Percentiles rank a stretch among this genome's conserved stretches.
phyloP scores from a whole-genome alignment of 768 basidiomycete species.

The Omphalotus guepiniiformis region DNA sequence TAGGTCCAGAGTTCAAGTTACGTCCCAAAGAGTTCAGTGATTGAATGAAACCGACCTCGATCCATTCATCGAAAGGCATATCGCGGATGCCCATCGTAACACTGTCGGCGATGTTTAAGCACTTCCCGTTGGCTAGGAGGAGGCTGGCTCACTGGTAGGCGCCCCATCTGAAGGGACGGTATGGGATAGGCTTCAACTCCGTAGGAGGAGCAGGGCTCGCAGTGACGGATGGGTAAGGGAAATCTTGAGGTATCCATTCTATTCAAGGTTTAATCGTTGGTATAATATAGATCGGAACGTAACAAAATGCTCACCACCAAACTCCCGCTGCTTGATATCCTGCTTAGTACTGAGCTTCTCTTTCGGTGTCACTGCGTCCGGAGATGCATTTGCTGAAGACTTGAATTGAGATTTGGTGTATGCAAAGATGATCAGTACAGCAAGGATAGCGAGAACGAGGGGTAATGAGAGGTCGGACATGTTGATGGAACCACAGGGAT shows the following conservation, averaged over 20 bases:
- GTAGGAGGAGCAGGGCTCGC: constrained; percentile 34
- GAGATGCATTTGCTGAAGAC: not conserved
- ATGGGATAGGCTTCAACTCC: constrained; percentile 53
- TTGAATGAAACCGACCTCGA: constrained; percentile 45
- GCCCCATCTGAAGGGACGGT: constrained; percentile 62
- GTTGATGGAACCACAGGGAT: not conserved
- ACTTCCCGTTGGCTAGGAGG: not conserved
- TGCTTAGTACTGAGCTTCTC: not conserved
- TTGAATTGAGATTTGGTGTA: not conserved
- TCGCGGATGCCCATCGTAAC: constrained; percentile 65
- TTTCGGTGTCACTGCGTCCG: not conserved
- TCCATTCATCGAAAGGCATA: constrained; percentile 72
- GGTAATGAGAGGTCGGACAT: not conserved
- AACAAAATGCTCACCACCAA: not conserved
- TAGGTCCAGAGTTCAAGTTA: not conserved
- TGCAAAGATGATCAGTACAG: not conserved
- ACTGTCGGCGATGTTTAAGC: constrained; percentile 26
- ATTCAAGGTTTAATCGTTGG: not conserved
- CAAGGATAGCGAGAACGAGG: not conserved
- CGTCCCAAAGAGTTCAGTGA: not conserved
- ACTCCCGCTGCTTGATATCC: constrained; percentile 5
- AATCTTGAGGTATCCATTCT: constrained; percentile 50
- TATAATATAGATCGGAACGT: not conserved
- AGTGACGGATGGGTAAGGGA: constrained; percentile 47
- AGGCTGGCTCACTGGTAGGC: constrained; percentile 50